Evolutionary conservation across 257 asterid genomes (phyloP).

Genomic region (Plectranthus barbatus): DNA sequence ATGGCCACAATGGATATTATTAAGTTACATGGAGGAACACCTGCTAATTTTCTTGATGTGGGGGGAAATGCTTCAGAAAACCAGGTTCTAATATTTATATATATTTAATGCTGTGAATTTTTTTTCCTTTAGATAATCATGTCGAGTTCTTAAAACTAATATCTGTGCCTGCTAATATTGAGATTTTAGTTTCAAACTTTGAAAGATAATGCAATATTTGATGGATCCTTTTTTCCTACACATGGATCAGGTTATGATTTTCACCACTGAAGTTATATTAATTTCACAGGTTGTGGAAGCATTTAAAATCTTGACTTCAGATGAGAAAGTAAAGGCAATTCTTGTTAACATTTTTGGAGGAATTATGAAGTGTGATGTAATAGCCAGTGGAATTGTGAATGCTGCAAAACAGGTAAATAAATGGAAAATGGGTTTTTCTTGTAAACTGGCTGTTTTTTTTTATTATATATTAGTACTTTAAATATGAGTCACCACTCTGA

Average conservation of each 20-base stretch:
- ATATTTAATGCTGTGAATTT: background rate
- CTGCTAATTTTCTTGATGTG: constrained; percentile 98
- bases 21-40: constrained; percentile 96
- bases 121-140: constrained; percentile 1
- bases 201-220: background rate
- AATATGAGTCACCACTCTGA: background rate
- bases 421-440: background rate
- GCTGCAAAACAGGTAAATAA: constrained; percentile 78
- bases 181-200: background rate
- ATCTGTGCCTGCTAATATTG: background rate
- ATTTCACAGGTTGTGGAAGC: constrained; percentile 90
- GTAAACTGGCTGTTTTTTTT: background rate
- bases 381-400: constrained; percentile 96
- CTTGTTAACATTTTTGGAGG: constrained; percentile 98
- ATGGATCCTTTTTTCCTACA: background rate
- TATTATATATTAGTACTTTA: background rate
- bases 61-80: constrained; percentile 97
- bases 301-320: constrained; percentile 90
- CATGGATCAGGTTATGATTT: background rate
- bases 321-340: constrained; percentile 93
- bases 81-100: constrained; percentile 46
- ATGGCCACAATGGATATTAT: constrained; percentile 99
- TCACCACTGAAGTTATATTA: constrained; percentile 3
- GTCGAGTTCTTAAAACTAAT: background rate
- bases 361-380: constrained; percentile 96